A percentile compares a stretch with the other conserved stretches of the same genome.
Evolutionary conservation across 1,284 basidiomycete genomes (phyloP).

Genomic region (Ceratobasidium sp.): DNA sequence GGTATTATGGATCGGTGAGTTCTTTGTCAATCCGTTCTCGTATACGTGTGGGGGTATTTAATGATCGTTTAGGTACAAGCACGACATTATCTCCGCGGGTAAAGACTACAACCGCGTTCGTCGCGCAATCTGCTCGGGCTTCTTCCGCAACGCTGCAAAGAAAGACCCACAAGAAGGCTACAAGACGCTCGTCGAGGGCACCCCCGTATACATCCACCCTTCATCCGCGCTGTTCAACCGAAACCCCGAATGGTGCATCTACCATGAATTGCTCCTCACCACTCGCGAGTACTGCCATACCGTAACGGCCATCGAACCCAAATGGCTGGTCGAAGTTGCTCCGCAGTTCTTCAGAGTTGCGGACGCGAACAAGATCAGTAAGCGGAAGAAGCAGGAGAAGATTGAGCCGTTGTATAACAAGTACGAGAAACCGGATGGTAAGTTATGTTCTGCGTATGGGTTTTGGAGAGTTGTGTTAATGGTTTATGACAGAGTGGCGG

Average conservation of each 20-base stretch:
- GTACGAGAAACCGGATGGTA: conserved; percentile 83
- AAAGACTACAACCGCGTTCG: conserved; percentile 94
- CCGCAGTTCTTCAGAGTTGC: conserved; percentile 98
- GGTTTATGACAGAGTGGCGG: conserved; percentile 72
- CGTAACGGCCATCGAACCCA: conserved; percentile 96
- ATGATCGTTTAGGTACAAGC: conserved; percentile 78
- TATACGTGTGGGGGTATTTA: neutral
- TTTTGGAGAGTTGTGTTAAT: neutral
- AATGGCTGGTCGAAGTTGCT: conserved; percentile 98
- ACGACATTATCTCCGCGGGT: conserved; percentile 92
- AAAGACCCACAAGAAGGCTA: conserved; percentile 97
- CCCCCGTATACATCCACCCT: conserved; percentile 97
- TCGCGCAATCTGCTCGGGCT: conserved; percentile 96
- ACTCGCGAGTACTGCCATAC: conserved; percentile 95
- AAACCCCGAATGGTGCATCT: conserved; percentile 83
- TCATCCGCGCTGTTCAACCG: conserved; percentile 98
- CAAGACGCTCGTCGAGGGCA: conserved; percentile 97
- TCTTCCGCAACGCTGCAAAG: conserved; percentile 96
- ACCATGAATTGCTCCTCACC: conserved; percentile 81
- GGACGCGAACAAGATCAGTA: conserved; percentile 95
- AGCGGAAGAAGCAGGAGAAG: conserved; percentile 97
- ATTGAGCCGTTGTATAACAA: conserved; percentile 93
- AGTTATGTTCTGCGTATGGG: neutral
- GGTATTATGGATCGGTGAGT: conserved; percentile 97
- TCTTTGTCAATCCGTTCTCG: no score